Evolutionary conservation across 805 yeast species (phyloP).

Genomic region (Metschnikowia continentalis): DNA sequence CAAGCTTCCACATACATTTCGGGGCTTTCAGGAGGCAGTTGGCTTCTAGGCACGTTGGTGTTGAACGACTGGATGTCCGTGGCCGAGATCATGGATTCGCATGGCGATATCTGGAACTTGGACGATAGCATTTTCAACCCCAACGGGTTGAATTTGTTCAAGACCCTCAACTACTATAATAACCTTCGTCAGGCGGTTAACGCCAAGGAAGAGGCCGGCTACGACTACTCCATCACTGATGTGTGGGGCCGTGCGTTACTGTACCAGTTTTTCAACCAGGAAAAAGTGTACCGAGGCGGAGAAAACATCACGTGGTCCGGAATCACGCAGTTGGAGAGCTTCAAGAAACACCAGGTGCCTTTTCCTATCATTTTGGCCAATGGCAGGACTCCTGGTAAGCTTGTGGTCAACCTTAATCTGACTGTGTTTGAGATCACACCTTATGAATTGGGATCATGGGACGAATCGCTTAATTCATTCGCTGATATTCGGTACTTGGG

Average conservation of each 20-base stretch:
- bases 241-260: constrained; percentile 19
- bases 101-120: constrained; percentile 59
- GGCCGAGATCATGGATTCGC: constrained; percentile 23
- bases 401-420: constrained; percentile 57
- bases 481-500: constrained; percentile 30
- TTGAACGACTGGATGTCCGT: constrained; percentile 36
- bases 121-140: constrained; percentile 56
- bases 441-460: constrained; percentile 42
- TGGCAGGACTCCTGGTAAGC: constrained; percentile 62
- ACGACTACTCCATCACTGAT: constrained; percentile 15
- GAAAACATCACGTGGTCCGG: constrained; percentile 23
- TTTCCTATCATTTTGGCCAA: constrained; percentile 63
- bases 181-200: constrained; percentile 9
- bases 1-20: constrained; percentile 14
- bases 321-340: constrained; percentile 21
- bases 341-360: constrained; percentile 48
- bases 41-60: constrained; percentile 23
- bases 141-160: constrained; percentile 56
- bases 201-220: constrained; percentile 14
- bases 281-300: constrained; percentile 12
- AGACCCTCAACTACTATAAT: constrained; percentile 30
- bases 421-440: constrained; percentile 48
- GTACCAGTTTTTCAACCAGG: constrained; percentile 15
- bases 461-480: constrained; percentile 31
- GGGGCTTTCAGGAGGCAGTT: constrained; percentile 17